These are phyloP conservation scores for Trypanosoma platydactyli DNA, from an alignment of 208 protist genomes.

Conservation along the genomic window DNA sequence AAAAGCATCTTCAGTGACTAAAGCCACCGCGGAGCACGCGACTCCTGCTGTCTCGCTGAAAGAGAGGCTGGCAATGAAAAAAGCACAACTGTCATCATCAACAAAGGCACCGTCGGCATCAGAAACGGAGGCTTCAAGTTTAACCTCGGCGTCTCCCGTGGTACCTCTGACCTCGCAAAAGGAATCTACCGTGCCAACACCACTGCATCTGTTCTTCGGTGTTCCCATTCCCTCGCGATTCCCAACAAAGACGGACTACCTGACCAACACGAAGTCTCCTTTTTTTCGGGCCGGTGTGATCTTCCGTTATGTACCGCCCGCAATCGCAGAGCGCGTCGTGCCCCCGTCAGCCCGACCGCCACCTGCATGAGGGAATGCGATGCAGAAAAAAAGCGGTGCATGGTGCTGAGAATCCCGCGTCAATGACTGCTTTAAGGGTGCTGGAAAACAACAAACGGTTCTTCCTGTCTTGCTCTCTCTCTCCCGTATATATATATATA, in stretches of 20 bases:
- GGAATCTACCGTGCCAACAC: conserved; percentile 2
- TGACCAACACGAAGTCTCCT: conserved; percentile 26
- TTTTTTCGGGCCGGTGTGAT: conserved; percentile 25
- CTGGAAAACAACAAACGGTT: neutral
- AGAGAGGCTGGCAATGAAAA: conserved; percentile 33
- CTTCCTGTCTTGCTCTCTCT: neutral
- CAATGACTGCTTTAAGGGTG: no score
- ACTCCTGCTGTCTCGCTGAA: conserved; percentile 22
- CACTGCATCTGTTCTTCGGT: conserved; percentile 19
- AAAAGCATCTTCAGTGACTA: neutral
- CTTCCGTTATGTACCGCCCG: conserved; percentile 31
- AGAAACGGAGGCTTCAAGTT: neutral
- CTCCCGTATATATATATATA: no score
- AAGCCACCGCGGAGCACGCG: neutral
- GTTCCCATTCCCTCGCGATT: conserved; percentile 29
- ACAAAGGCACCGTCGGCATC: neutral
- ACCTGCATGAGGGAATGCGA: conserved; percentile 15
- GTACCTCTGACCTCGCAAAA: conserved; percentile 1
- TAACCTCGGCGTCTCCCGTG: neutral
- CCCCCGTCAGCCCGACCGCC: conserved; percentile 39
- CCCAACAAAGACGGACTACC: conserved; percentile 29
- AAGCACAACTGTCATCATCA: conserved; percentile 23
- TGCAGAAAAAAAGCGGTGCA: neutral
- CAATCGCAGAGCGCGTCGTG: conserved; percentile 51
- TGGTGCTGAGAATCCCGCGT: neutral